phyloP scores from a whole-genome alignment of 306 rosid species.

The Neltuma alba region DNA sequence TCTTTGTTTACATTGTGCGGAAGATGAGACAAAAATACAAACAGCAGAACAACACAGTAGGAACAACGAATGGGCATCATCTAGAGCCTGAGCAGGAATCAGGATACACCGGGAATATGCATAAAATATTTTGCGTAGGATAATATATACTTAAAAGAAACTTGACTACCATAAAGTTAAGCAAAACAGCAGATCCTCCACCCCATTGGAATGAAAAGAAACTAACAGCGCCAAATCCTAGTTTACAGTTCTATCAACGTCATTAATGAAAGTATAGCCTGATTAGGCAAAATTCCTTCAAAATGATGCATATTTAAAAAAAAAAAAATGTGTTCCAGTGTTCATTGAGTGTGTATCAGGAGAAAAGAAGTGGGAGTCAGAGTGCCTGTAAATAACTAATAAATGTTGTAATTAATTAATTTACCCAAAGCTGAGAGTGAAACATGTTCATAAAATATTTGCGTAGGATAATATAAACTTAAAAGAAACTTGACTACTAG shows the following conservation, averaged over 20 bases:
- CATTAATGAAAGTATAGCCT: neutral
- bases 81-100: slow-evolving; percentile 26
- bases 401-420: neutral
- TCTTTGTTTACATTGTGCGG: slow-evolving; percentile 33
- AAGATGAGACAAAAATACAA: slow-evolving; percentile 31
- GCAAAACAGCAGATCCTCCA: slow-evolving; percentile 8
- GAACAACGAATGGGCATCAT: neutral
- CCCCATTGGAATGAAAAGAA: neutral
- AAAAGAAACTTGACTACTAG: neutral
- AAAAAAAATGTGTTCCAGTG: neutral
- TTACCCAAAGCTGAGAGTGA: neutral
- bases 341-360: neutral
- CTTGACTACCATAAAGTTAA: neutral
- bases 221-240: neutral
- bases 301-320: neutral
- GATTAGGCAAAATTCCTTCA: neutral
- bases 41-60: slow-evolving; percentile 27
- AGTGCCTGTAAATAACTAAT: neutral
- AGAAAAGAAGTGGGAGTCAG: neutral
- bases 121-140: neutral
- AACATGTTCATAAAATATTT: neutral
- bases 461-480: slow-evolving; percentile 1
- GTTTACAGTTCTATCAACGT: neutral
- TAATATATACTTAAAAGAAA: slow-evolving; percentile 15
- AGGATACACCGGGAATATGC: neutral